These are phyloP conservation scores for Takashimella tepidaria DNA, from an alignment of 1,284 basidiomycete genomes.

Conservation along the genomic window DNA sequence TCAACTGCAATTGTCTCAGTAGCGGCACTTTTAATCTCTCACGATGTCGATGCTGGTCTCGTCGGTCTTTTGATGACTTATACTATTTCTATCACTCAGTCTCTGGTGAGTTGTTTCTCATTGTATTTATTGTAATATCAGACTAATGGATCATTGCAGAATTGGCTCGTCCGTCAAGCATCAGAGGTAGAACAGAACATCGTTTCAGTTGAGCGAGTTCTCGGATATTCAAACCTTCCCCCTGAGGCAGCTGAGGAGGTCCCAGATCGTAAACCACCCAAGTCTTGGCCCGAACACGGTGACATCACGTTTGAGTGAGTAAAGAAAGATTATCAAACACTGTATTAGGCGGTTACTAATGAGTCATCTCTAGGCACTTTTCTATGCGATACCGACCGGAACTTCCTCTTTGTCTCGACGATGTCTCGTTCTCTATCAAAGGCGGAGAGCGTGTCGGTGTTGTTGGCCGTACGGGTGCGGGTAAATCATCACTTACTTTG, in stretches of 20 bases:
- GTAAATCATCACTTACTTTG: constrained; percentile 72
- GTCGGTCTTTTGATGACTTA: constrained; percentile 88
- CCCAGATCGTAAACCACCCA: constrained; percentile 58
- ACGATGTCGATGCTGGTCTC: constrained; percentile 74
- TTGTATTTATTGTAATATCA: neutral
- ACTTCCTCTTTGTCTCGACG: constrained; percentile 69
- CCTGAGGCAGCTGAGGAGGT: constrained; percentile 73
- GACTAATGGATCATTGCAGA: constrained; percentile 49
- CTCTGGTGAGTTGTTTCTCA: constrained; percentile 47
- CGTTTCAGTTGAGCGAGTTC: constrained; percentile 70
- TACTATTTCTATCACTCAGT: constrained; percentile 71
- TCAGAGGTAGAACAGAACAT: constrained; percentile 93
- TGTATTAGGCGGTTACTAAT: too few species aligned
- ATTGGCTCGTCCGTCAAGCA: constrained; percentile 84
- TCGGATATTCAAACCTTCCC: constrained; percentile 63
- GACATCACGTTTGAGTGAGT: constrained; percentile 67
- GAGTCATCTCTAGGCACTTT: constrained; percentile 60
- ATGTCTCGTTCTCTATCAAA: constrained; percentile 60
- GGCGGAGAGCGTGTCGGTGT: constrained; percentile 78
- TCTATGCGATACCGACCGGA: constrained; percentile 77
- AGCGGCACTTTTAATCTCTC: constrained; percentile 63
- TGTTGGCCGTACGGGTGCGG: constrained; percentile 81
- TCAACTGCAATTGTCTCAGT: constrained; percentile 67
- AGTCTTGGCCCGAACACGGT: constrained; percentile 71
- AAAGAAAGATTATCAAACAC: neutral